Evolutionary conservation across 2,329 filamentous ascomycete genomes (phyloP), one percentile per base, ranked within the genome.

Genomic region (Hymenoscyphus linearis): DNA sequence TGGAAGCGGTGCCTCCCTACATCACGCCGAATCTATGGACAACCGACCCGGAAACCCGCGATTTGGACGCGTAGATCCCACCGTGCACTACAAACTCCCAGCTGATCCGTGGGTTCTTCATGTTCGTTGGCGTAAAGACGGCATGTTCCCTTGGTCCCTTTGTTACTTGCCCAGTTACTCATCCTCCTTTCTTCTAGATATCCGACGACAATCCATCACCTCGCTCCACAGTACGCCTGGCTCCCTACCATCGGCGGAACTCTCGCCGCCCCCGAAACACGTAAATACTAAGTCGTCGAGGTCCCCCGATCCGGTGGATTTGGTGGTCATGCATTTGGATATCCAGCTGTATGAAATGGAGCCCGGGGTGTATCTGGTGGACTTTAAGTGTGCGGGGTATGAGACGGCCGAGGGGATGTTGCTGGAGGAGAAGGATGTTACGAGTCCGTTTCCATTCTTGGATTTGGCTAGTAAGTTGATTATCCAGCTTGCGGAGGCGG

Each of bases 371-470:
- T 98, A 93, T 75, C 87, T 99, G 65, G 95, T 99, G 55, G 95
- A 99, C 74, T 99, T 99, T 81, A 98, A 97, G 74, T 98, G 93
- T 74, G 93, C 95, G 14, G 95, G 95, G 22, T 99, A 99, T 76
- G 95, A 99, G 77, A 91, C 83, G 54, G 72, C 79, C 13, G 80
- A 95, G 60, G 88, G 93, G 55, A 85, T 88, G 66, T 78, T 88
- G 57, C 78, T 92, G 57, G 91, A 95, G 70, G 92, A 97, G 77
- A 98, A 98, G 82, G 90, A 96, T 71, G 91, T 96, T 65, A 93
- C 91, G 52, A 96, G 90, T 73, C 92, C 95, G 31, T 98, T 96
- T 75, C 93, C 95, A 3, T 98, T 97, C 77, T 81, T 98, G 71
- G 93, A 98, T 76, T 89, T 97, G 75, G 93, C 93, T 34, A 93